These are phyloP conservation scores for Bretschneidera sinensis DNA, from an alignment of 345 rosid species.

Conservation along the genomic window DNA sequence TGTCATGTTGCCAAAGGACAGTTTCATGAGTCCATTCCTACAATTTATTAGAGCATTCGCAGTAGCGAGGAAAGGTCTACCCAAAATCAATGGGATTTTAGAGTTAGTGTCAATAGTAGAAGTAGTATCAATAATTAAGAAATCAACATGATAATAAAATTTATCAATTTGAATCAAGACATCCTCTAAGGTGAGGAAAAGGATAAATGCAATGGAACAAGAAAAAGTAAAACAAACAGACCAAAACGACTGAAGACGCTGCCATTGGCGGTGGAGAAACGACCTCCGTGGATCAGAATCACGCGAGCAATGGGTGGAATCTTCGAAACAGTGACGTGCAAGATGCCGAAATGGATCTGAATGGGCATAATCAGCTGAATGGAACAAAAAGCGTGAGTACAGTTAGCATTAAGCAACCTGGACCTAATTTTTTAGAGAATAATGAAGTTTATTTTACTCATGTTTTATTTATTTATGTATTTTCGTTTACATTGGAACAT, in stretches of 20 bases:
- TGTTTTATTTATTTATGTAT: not conserved
- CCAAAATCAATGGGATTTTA: too few relatives aligned
- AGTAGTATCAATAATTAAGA: too few relatives aligned
- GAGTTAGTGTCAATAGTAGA: too few relatives aligned
- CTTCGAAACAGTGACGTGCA: constrained; percentile 20
- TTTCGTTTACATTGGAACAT: not conserved
- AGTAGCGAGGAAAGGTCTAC: too few relatives aligned
- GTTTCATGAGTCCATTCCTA: too few relatives aligned
- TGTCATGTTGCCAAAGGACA: too few relatives aligned
- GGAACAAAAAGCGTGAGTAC: constrained; percentile 36
- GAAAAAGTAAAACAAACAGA: constrained; percentile 57
- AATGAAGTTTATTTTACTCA: not conserved
- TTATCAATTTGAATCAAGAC: too few relatives aligned
- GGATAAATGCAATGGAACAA: too few relatives aligned
- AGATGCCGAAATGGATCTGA: constrained; percentile 15
- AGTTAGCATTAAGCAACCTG: not conserved
- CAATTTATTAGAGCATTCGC: too few relatives aligned
- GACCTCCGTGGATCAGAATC: constrained; percentile 21
- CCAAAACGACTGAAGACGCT: constrained; percentile 29
- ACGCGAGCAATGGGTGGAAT: constrained; percentile 23
- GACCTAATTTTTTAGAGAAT: not conserved
- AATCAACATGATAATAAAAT: too few relatives aligned
- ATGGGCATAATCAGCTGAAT: constrained; percentile 20
- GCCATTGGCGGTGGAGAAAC: constrained; percentile 13
- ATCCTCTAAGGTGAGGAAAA: too few relatives aligned